phyloP scores from a whole-genome alignment of 139 green algal species.

The Chlamydomonas eustigma region DNA sequence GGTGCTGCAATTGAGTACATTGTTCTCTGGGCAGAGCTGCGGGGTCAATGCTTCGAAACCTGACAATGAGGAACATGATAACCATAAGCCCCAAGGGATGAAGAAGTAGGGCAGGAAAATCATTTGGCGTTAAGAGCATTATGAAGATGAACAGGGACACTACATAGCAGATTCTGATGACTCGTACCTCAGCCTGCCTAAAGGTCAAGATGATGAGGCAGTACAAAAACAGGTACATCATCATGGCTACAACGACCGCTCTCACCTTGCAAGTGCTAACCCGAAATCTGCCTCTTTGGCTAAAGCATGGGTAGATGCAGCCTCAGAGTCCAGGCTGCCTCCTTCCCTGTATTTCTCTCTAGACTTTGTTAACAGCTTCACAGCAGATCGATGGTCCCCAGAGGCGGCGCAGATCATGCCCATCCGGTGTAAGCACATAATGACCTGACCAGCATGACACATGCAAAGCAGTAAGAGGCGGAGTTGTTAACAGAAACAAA shows the following conservation, averaged over 20 bases:
- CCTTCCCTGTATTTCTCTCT: constrained; percentile 27
- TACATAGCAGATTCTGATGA: too few relatives aligned
- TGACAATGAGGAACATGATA: too few relatives aligned
- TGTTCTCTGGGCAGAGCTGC: background rate
- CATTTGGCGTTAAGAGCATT: too few relatives aligned
- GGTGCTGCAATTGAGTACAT: background rate
- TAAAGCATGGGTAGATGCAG: constrained; percentile 23
- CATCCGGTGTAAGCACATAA: constrained; percentile 52
- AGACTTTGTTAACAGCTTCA: constrained; percentile 38
- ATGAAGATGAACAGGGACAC: too few relatives aligned
- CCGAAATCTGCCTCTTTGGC: constrained; percentile 50
- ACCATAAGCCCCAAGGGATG: too few relatives aligned
- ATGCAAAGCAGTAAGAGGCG: background rate
- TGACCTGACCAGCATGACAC: constrained; percentile 21
- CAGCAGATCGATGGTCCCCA: constrained; percentile 39
- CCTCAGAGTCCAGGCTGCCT: background rate
- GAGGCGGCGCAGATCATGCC: constrained; percentile 54
- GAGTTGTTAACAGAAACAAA: background rate
- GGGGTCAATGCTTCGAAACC: constrained; percentile 2
- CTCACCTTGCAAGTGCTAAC: constrained; percentile 44
- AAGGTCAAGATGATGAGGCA: too few relatives aligned
- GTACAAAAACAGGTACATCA: too few relatives aligned
- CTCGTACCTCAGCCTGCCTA: too few relatives aligned
- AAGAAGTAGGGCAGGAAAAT: too few relatives aligned
- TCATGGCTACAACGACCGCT: too few relatives aligned